Evolutionary conservation across 2,329 filamentous ascomycete genomes (phyloP).

Genomic region (Magnaporthiopsis poae): DNA sequence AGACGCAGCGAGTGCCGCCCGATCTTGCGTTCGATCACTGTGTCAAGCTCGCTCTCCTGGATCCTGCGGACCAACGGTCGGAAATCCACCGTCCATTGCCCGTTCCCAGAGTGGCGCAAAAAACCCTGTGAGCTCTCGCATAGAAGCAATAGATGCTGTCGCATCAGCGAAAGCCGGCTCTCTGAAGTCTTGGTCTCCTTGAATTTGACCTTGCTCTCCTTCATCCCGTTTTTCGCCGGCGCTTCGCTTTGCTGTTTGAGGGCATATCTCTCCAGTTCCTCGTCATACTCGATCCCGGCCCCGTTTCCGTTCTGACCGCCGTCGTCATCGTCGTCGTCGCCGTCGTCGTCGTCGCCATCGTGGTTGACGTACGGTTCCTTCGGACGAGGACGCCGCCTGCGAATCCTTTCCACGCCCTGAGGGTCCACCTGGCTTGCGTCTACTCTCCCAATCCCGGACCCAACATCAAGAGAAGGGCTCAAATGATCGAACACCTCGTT

Average conservation of each 20-base stretch:
- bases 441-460: constrained; percentile 47
- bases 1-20: constrained; percentile 70
- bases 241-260: constrained; percentile 6
- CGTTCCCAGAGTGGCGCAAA: constrained; percentile 56
- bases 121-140: constrained; percentile 61
- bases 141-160: constrained; percentile 64
- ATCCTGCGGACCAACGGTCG: constrained; percentile 59
- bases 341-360: constrained; percentile 26
- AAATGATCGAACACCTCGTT: constrained; percentile 47
- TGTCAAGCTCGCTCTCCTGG: constrained; percentile 69
- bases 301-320: constrained; percentile 21
- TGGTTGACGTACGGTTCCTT: constrained; percentile 25
- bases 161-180: constrained; percentile 48
- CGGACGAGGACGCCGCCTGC: constrained; percentile 20
- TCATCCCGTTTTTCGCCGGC: constrained; percentile 17
- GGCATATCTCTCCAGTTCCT: constrained; percentile 18
- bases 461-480: constrained; percentile 42
- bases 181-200: constrained; percentile 34
- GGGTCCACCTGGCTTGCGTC: constrained; percentile 36
- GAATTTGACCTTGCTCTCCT: constrained; percentile 39
- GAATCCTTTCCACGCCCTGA: constrained; percentile 38
- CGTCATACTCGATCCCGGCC: constrained; percentile 9
- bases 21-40: constrained; percentile 67
- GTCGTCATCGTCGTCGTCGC: constrained; percentile 24
- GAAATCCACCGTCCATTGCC: constrained; percentile 79